phyloP scores from a whole-genome alignment of 169 alveolate genomes.

The Cryptosporidium meleagridis region DNA sequence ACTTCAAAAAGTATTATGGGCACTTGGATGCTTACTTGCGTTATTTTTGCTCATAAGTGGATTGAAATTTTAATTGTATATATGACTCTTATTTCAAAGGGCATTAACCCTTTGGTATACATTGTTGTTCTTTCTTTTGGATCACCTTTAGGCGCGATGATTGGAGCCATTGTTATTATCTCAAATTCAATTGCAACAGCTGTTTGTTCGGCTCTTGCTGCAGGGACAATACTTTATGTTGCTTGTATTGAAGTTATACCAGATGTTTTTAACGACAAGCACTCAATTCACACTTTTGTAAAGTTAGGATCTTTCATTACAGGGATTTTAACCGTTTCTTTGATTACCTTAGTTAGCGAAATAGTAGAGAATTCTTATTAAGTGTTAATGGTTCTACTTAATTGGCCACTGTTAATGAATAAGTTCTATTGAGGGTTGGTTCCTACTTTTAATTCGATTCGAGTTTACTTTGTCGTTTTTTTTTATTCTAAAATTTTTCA shows the following conservation, averaged over 20 bases:
- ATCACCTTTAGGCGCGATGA: conserved; percentile 50
- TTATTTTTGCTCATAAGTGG: conserved; percentile 74
- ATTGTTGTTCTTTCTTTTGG: conserved; percentile 34
- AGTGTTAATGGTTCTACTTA: neutral
- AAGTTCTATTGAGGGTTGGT: neutral
- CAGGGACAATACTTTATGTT: conserved; percentile 70
- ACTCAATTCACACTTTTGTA: neutral
- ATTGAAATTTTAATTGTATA: conserved; percentile 58
- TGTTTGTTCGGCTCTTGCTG: conserved; percentile 65
- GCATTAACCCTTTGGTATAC: conserved; percentile 33
- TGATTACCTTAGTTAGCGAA: conserved; percentile 32
- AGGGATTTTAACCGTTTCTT: conserved; percentile 42
- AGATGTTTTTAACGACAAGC: conserved; percentile 48
- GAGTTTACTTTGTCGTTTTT: neutral
- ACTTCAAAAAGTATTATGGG: conserved; percentile 36
- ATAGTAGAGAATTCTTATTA: conserved; percentile 49
- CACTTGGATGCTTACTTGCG: conserved; percentile 48
- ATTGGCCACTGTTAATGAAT: neutral
- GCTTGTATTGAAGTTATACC: conserved; percentile 72
- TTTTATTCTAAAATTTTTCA: neutral
- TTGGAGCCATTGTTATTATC: conserved; percentile 47
- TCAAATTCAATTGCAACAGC: conserved; percentile 42
- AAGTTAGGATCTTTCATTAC: conserved; percentile 36
- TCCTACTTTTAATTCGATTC: too few relatives aligned
- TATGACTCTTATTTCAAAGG: conserved; percentile 30